phyloP scores from a whole-genome alignment of 2,329 filamentous ascomycete genomes.

The Trichoderma sp. region DNA sequence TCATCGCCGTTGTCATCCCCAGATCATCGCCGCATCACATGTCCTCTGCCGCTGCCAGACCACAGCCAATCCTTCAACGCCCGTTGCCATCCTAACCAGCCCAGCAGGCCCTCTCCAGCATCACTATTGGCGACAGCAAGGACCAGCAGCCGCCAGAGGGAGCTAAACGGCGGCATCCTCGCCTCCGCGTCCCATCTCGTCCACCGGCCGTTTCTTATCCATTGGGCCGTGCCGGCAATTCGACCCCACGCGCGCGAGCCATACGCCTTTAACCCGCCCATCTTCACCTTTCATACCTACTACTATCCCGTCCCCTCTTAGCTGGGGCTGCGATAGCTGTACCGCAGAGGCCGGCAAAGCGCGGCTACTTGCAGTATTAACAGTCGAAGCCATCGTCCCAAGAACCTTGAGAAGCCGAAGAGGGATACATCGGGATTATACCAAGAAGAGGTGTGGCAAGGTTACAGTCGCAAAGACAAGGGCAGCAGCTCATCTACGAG shows the following conservation, averaged over 20 bases:
- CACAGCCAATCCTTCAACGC: constrained; percentile 7
- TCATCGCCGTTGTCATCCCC: too few species aligned
- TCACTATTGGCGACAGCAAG: background rate
- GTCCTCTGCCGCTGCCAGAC: background rate
- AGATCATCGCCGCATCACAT: too few species aligned
- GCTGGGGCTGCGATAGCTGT: constrained; percentile 9
- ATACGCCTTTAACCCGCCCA: constrained; percentile 7
- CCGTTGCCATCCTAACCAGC: background rate
- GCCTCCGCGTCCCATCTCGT: background rate
- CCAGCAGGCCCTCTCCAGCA: background rate
- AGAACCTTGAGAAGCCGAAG: background rate
- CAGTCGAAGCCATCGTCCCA: background rate
- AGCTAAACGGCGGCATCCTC: background rate
- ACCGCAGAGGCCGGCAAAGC: background rate
- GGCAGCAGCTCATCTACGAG: background rate
- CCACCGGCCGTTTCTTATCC: background rate
- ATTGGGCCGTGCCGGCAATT: background rate
- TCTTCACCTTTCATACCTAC: background rate
- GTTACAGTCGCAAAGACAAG: constrained; percentile 6
- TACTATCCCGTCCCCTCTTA: background rate
- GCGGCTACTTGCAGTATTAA: background rate
- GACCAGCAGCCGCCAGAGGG: background rate
- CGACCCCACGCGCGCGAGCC: constrained; percentile 6
- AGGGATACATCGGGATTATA: constrained; percentile 4
- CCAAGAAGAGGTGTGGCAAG: background rate